Base-by-base conservation (phyloP, 2,329 filamentous ascomycete species). In the Fusarium sp. region DNA sequence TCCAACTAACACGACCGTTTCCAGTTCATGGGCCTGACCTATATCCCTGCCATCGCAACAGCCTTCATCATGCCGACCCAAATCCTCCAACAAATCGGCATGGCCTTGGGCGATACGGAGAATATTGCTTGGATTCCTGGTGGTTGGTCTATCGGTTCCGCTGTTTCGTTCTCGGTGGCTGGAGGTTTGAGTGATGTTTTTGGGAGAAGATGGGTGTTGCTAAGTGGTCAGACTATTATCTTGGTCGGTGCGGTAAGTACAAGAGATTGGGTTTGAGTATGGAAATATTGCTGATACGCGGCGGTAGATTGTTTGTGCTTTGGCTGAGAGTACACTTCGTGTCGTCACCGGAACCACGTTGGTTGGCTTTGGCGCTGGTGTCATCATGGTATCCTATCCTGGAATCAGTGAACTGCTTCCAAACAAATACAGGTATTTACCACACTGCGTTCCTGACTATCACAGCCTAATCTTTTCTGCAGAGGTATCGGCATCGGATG, bases 101-200 rank as follows among this genome's bases (percentile, higher is more conserved):
- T 46, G 59, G 20, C 58, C 1, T 20, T 62, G 4, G 59, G 59
- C 25, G 59, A 62, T 11, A 62, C 59, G 0, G 59, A 45, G 1
- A 27, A 62, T 1, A 63, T 63, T 3, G 48, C 60, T 47, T 63
- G 60, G 60, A 62, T 63, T 2, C 58, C 58, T 13, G 60, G 60
- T 8, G 44, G 60, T 30, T 63, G 60, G 60, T 63, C 60, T 0
- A 63, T 63, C 0, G 60, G 58, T 10, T 32, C 60, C 20, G 60
- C 60, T 18, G 60, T 63, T 3, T 61, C 60, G 1, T 63, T 63
- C 43, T 47, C 60, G 2, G 38, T 63, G 2, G 60, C 60, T 24
- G 60, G 60, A 6, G 60, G 58, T 4, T 12, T 63, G 11, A 63
- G 60, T 9, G 60, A 63, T 6, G 58, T 63, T 2, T 63, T 63